Evolutionary conservation across 177 flowering plant species (phyloP).

Genomic region (Vitis hybrid): DNA sequence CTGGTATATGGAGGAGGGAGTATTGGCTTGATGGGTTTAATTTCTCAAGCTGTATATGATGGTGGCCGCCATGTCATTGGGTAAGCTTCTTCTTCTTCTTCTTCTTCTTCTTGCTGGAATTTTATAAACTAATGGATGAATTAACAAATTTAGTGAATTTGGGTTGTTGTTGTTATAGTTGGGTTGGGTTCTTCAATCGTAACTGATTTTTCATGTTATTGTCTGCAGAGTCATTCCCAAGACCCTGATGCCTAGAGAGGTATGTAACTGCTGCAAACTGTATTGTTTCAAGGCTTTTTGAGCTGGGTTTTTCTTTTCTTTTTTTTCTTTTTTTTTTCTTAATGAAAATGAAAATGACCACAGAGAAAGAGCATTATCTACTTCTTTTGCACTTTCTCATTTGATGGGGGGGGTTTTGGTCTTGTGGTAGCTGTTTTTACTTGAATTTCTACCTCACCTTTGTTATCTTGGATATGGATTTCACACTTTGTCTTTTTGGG

Average conservation of each 20-base stretch:
- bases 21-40: slow-evolving; percentile 44
- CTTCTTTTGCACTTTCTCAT: neutral
- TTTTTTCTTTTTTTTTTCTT: neutral
- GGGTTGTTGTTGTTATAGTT: too few species aligned
- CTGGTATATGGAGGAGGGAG: slow-evolving; percentile 58
- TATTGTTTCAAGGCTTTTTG: too few species aligned
- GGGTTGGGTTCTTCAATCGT: neutral
- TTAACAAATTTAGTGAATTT: neutral
- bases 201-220: slow-evolving; percentile 16
- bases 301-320: neutral
- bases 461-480: slow-evolving; percentile 25
- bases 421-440: slow-evolving; percentile 17
- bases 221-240: slow-evolving; percentile 48
- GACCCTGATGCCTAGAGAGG: slow-evolving; percentile 59
- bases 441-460: slow-evolving; percentile 28
- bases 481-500: slow-evolving; percentile 10
- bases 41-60: slow-evolving; percentile 39
- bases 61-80: slow-evolving; percentile 52
- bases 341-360: slow-evolving; percentile 17
- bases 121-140: neutral
- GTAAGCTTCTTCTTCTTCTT: slow-evolving; percentile 17
- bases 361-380: slow-evolving; percentile 13
- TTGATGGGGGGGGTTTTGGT: neutral
- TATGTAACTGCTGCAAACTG: slow-evolving; percentile 9
- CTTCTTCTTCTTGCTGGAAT: slow-evolving; percentile 5